These are phyloP conservation scores for Botryotinia globosa DNA, from an alignment of 2,329 filamentous ascomycete genomes.

Conservation along the genomic window DNA sequence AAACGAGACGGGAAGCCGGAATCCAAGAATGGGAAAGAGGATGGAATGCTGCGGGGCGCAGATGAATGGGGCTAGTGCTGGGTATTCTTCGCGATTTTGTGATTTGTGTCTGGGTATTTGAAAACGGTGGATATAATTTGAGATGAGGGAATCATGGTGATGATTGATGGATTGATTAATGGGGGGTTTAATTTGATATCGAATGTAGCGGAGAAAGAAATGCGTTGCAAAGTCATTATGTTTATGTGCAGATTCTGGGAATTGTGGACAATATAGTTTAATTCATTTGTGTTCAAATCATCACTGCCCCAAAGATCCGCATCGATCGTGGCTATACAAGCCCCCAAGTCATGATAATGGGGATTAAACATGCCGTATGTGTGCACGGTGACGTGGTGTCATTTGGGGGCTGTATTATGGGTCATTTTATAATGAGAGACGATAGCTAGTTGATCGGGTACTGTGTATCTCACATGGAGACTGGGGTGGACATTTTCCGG, in stretches of 20 bases:
- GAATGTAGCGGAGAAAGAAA: background rate
- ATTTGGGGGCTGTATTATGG: background rate
- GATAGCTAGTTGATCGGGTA: too few relatives aligned
- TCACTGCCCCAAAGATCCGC: background rate
- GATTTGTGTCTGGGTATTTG: too few relatives aligned
- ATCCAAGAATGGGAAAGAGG: constrained; percentile 23
- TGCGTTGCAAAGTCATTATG: background rate
- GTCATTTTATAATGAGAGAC: background rate
- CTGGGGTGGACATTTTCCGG: too few relatives aligned
- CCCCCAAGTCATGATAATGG: background rate
- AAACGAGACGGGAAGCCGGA: background rate
- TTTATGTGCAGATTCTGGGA: background rate
- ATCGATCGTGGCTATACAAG: background rate
- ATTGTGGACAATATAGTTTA: background rate
- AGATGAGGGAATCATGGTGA: fast-evolving
- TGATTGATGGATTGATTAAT: background rate
- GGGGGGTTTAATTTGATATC: background rate
- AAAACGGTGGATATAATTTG: too few relatives aligned
- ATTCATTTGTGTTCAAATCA: background rate
- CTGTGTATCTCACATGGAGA: background rate
- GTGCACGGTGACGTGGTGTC: background rate
- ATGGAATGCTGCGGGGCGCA: constrained; percentile 18
- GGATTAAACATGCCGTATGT: background rate
- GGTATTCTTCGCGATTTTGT: background rate
- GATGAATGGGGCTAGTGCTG: background rate